Percentiles rank a stretch among this genome's conserved stretches.
phyloP scores from a whole-genome alignment of 1,139 yeast species.

The Kodamaea sp. region DNA sequence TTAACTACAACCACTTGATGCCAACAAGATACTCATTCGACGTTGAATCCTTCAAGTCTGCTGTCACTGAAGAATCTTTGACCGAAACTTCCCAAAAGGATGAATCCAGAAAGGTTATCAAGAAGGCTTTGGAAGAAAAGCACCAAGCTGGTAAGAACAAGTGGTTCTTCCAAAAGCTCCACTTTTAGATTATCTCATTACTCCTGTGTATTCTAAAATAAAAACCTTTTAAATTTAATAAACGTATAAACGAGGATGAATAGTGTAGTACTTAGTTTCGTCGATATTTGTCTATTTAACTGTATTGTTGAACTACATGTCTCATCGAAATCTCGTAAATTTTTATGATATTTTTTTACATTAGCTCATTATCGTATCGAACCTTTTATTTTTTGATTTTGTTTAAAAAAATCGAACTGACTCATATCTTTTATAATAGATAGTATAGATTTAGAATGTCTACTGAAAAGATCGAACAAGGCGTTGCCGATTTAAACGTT shows the following conservation, averaged over 20 bases:
- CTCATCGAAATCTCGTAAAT: too few species aligned
- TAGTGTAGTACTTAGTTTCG: neutral
- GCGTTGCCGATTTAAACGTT: conserved; percentile 24
- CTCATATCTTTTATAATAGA: neutral
- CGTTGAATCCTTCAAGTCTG: conserved; percentile 91
- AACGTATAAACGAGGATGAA: conserved; percentile 3
- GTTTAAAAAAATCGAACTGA: neutral
- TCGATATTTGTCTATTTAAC: too few species aligned
- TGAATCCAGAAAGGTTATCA: conserved; percentile 98
- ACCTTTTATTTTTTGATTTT: too few species aligned
- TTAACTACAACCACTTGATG: conserved; percentile 99
- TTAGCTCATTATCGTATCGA: too few species aligned
- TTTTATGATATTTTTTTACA: too few species aligned
- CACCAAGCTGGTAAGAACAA: conserved; percentile 99
- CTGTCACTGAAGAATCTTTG: conserved; percentile 90
- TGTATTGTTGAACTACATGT: too few species aligned
- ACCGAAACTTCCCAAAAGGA: conserved; percentile 98
- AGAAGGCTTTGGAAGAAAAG: conserved; percentile 99
- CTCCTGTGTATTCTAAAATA: neutral
- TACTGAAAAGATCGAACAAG: conserved; percentile 14
- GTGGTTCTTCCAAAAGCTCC: conserved; percentile 99
- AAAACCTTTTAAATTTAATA: conserved; percentile 25
- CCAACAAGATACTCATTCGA: conserved; percentile 99
- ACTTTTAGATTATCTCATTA: conserved; percentile 58
- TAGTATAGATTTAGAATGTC: neutral